Evolutionary conservation across 306 rosid genomes (phyloP), one percentile per base, ranked within the genome.

Genomic region (Sphenostylis stenocarpa): DNA sequence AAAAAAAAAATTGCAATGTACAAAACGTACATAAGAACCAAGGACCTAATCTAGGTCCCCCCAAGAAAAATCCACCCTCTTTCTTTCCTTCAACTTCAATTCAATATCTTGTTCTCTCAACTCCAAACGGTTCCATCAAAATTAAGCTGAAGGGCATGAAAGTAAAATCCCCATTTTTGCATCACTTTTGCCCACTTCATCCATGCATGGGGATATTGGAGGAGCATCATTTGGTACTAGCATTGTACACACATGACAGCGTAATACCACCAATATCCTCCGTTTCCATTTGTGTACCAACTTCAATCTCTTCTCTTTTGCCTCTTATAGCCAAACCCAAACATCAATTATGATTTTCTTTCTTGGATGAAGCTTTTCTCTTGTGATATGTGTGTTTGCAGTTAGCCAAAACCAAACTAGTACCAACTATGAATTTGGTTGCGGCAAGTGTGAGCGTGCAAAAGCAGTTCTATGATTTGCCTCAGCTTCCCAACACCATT

Each of bases 401-500:
- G 55, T 60, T 29, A 9, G 39, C 58, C 74, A 67, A 72, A 73
- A 53, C 36, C 72, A 44, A 77, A 12, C n/a, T 31, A 29, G 38
- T 1, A 28, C 13, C n/a, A 38, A 38, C 23, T 67, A 77, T 76
- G 82, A 67, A 28, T 56, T 76, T 33, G 82, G 48, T 33, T 34
- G 84, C 15, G 84, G 73, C 66, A 77, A 83, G 81, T 72, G 81
- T 13, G 86, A 72, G 61, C 52, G 60, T 41, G 85, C 48, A 80
- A 87, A 85, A 77, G 74, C 48, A 39, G 74, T 74, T 16, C 53
- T 68, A 56, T 79, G 84, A 49, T 85, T 87, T 57, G 88, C 83
- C 52, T 89, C 20, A 51, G 34, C 83, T 88, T 83, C 86, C 87
- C 90, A 86, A 81, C 88, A 86, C 72, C 29, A 79, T 72, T 85